These are phyloP conservation scores for Apiotrichum sp. DNA, from an alignment of 1,284 basidiomycete genomes.

Conservation along the genomic window DNA sequence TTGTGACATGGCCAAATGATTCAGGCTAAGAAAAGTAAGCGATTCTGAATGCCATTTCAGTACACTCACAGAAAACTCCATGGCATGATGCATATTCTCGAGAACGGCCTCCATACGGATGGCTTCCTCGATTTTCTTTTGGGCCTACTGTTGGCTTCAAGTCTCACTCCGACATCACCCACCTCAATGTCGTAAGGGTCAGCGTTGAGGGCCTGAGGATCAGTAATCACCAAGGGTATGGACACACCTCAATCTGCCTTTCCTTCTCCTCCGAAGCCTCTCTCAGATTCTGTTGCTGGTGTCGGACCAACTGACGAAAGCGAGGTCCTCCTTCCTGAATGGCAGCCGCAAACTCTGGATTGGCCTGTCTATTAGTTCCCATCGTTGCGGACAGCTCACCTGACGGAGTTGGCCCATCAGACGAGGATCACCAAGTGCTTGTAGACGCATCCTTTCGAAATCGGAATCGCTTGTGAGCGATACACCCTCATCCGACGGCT, in stretches of 20 bases:
- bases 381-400: constrained; percentile 47
- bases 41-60: constrained; percentile 49
- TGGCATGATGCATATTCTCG: constrained; percentile 85
- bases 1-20: constrained; percentile 86
- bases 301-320: constrained; percentile 67
- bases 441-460: constrained; percentile 81
- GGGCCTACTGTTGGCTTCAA: constrained; percentile 49
- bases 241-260: constrained; percentile 56
- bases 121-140: constrained; percentile 86
- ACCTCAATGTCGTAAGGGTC: constrained; percentile 85
- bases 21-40: constrained; percentile 61
- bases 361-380: constrained; percentile 50
- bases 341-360: constrained; percentile 73
- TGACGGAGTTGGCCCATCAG: constrained; percentile 69
- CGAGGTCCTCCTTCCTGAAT: constrained; percentile 61
- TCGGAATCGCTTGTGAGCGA: constrained; percentile 57
- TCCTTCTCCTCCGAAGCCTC: constrained; percentile 55
- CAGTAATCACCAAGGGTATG: constrained; percentile 22
- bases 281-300: constrained; percentile 57
- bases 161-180: neutral
- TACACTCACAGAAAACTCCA: constrained; percentile 63
- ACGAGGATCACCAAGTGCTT: constrained; percentile 72
- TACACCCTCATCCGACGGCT: constrained; percentile 37
- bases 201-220: constrained; percentile 57
- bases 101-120: constrained; percentile 83